Evolutionary conservation across 192 early-diverging fungal genomes (phyloP).

Genomic region (Allomyces javanicus): DNA sequence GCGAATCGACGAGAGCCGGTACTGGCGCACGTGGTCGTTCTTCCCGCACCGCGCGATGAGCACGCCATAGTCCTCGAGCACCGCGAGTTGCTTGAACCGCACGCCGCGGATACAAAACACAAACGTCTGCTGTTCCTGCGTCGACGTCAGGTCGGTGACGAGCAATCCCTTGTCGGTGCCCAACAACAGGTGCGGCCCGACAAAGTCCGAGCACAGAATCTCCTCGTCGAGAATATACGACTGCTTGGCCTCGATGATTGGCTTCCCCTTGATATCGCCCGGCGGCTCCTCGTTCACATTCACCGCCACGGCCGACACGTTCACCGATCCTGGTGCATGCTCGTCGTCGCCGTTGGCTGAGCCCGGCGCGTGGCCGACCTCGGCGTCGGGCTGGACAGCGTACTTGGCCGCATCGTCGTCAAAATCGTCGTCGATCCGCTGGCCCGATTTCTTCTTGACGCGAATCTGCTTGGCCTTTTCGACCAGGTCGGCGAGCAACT

Average conservation of each 20-base stretch:
- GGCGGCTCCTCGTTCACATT: neutral
- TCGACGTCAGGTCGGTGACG: constrained; percentile 23
- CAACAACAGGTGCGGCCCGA: constrained; percentile 22
- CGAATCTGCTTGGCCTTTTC: constrained; percentile 21
- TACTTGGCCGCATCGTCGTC: constrained; percentile 25
- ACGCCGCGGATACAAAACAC: constrained; percentile 28
- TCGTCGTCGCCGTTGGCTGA: neutral
- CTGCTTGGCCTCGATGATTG: neutral
- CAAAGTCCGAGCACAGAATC: neutral
- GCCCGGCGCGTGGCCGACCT: neutral
- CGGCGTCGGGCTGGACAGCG: neutral
- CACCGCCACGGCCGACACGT: neutral
- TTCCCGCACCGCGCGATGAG: constrained; percentile 37
- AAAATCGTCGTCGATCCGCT: constrained; percentile 24
- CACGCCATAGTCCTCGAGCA: constrained; percentile 31
- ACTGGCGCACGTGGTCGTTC: constrained; percentile 39
- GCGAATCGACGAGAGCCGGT: constrained; percentile 26
- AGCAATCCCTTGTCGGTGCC: constrained; percentile 30
- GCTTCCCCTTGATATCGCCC: neutral
- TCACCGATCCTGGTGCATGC: too few relatives aligned
- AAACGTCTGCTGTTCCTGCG: constrained; percentile 14
- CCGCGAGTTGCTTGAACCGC: constrained; percentile 33
- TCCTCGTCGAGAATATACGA: neutral
- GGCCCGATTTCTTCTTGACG: constrained; percentile 29
- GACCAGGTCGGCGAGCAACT: constrained; percentile 24